Conservation (phyloP, 2,329 filamentous ascomycete species). For the Cladophialophora immunda region DNA sequence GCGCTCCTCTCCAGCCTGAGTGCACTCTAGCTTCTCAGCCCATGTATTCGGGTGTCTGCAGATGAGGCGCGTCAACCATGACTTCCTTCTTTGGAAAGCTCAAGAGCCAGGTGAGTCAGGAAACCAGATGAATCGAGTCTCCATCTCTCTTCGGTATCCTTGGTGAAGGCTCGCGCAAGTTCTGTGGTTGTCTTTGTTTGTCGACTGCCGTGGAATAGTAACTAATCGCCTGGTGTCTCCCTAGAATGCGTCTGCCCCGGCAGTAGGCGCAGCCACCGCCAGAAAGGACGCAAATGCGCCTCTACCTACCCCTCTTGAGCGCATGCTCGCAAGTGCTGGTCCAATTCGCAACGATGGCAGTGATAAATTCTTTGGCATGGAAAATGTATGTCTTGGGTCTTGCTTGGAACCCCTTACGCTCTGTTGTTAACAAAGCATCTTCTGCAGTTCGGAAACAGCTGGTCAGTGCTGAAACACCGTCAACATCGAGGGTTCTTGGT, state of each 20-base stretch:
- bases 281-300: constrained; percentile 69
- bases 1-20: constrained; percentile 25
- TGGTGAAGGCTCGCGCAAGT: constrained; percentile 5
- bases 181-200: constrained; percentile 5
- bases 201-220: neutral
- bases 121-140: neutral
- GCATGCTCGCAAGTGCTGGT: constrained; percentile 83
- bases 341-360: constrained; percentile 85
- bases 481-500: constrained; percentile 31
- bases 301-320: constrained; percentile 68
- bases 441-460: constrained; percentile 91
- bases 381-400: constrained; percentile 75
- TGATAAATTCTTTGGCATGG: constrained; percentile 97
- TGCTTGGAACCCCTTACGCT: constrained; percentile 7
- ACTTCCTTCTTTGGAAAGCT: constrained; percentile 64
- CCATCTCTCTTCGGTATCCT: neutral
- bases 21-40: constrained; percentile 17
- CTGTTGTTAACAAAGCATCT: constrained; percentile 13
- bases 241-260: constrained; percentile 39
- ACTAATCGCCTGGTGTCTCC: neutral
- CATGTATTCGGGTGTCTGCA: constrained; percentile 39
- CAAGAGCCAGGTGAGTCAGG: constrained; percentile 51
- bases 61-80: constrained; percentile 49
- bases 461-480: constrained; percentile 64
- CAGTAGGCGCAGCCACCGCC: constrained; percentile 45